Percentiles rank a stretch among this genome's conserved stretches.
These are phyloP conservation scores for Strobilomyces confusus DNA, from an alignment of 768 basidiomycete genomes.

Conservation along the genomic window DNA sequence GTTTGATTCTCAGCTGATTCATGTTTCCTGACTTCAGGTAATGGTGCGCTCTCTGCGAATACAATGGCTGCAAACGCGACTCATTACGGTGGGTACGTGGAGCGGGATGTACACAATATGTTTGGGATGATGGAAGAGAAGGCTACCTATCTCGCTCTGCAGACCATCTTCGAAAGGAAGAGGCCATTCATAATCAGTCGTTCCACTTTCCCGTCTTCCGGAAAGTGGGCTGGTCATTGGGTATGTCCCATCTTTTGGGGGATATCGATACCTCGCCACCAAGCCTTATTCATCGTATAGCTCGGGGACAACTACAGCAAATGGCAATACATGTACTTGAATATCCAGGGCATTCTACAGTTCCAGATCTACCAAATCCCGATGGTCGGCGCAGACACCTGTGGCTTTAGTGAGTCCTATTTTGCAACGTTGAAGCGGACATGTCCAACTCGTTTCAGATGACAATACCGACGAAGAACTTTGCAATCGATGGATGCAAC, in stretches of 20 bases:
- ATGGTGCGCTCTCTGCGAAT: slow-evolving; percentile 48
- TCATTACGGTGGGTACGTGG: slow-evolving; percentile 55
- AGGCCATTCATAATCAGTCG: slow-evolving; percentile 71
- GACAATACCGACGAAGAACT: slow-evolving; percentile 77
- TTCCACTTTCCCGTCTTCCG: slow-evolving; percentile 64
- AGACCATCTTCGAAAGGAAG: slow-evolving; percentile 49
- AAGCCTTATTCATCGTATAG: slow-evolving; percentile 28
- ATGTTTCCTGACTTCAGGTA: slow-evolving; percentile 31
- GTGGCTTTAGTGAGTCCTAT: slow-evolving; percentile 28
- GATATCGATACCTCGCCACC: too few relatives aligned
- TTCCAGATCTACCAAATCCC: slow-evolving; percentile 84
- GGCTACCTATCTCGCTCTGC: slow-evolving; percentile 57
- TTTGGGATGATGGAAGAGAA: slow-evolving; percentile 72
- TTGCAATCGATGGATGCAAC: slow-evolving; percentile 82
- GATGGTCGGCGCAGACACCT: slow-evolving; percentile 76
- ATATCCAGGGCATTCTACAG: slow-evolving; percentile 72
- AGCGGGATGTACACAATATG: slow-evolving; percentile 67
- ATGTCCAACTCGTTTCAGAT: slow-evolving; percentile 12
- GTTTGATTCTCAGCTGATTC: not conserved
- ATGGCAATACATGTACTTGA: slow-evolving; percentile 69
- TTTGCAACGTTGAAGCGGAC: not conserved
- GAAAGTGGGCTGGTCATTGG: slow-evolving; percentile 74
- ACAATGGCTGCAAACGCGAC: slow-evolving; percentile 67
- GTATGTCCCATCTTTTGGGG: slow-evolving; percentile 27
- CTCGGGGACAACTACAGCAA: slow-evolving; percentile 75